A percentile compares a stretch with the other conserved stretches of the same genome.
Evolutionary conservation across 1,284 basidiomycete genomes (phyloP).

Genomic region (Fomitopsis betulina): DNA sequence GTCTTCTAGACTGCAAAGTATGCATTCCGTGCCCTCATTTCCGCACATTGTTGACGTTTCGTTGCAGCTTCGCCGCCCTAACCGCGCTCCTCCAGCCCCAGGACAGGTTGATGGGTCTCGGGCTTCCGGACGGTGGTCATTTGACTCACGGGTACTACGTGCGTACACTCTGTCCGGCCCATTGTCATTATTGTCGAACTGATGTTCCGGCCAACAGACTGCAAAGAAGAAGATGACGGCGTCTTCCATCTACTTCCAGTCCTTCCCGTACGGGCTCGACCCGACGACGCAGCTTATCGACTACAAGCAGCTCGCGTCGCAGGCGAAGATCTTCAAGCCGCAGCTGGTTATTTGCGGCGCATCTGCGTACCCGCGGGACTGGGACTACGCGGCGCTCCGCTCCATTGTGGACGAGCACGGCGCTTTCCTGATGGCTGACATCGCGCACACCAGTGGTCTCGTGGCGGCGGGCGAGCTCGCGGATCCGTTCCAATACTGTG

Average conservation of each 20-base stretch:
- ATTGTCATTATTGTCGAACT: background rate
- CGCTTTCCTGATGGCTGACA: slow-evolving; percentile 93
- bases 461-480: slow-evolving; percentile 92
- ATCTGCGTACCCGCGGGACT: slow-evolving; percentile 98
- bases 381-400: slow-evolving; percentile 87
- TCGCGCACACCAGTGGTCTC: slow-evolving; percentile 96
- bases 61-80: slow-evolving; percentile 89
- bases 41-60: background rate
- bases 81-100: slow-evolving; percentile 97
- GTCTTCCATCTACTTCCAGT: slow-evolving; percentile 99
- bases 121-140: slow-evolving; percentile 97
- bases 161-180: slow-evolving; percentile 22
- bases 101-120: slow-evolving; percentile 99
- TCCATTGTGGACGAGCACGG: slow-evolving; percentile 86
- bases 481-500: slow-evolving; percentile 95
- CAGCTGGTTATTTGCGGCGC: slow-evolving; percentile 96
- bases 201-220: slow-evolving; percentile 53
- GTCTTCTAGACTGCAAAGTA: slow-evolving; percentile 73
- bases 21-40: slow-evolving; percentile 15
- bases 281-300: slow-evolving; percentile 88
- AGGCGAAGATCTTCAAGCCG: slow-evolving; percentile 97
- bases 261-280: slow-evolving; percentile 91
- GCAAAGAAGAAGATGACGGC: slow-evolving; percentile 99
- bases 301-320: slow-evolving; percentile 79
- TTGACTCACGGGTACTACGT: slow-evolving; percentile 98